Evolutionary conservation across 495 filamentous ascomycete genomes (phyloP), one percentile per base, ranked within the genome.

Genomic region (Penicillium roqueforti): DNA sequence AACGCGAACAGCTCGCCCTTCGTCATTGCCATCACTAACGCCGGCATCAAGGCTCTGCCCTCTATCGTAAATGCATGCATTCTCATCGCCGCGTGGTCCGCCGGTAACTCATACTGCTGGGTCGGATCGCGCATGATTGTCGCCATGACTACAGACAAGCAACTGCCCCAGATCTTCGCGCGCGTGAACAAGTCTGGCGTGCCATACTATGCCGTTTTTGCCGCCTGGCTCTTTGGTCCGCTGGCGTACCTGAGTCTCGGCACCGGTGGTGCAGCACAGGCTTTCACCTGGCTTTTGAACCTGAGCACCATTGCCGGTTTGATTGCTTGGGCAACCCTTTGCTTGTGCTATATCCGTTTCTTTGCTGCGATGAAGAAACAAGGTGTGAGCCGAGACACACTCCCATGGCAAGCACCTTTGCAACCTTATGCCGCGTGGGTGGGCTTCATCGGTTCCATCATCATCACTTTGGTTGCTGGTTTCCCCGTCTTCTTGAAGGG

Each of bases 31-130:
- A 80, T 84, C 53, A 68, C 69, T 66, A 68, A 80, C 22, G 84
- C 87, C 3, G 75, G 82, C 11, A 84, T 92, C 57, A 74, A 66
- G n/a, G 79, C 75, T n/a, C 75, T 92, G 9, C 85, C 84, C 3
- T 80, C 82, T 41, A 83, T 91, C 51, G 85, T 95, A 70, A 95
- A 92, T 68, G 88, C 83, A 7, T 81, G 85, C 32, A 81, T 90
- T 44, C 70, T 90, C 40, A 84, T 80, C 46, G 80, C 83, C 1
- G 85, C 83, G 6, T 80, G 80, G 59, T 88, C 85, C 4, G 80
- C 84, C 0, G 88, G 82, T 44, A 95, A 95, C 62, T 70, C 67
- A 3, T 68, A 70, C 54, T 68, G 65, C 54, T 73, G 66, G 59
- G 68, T 67, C 22, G 68, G 67, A 26, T 70, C 68, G 1, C 68